These are phyloP conservation scores for Papilionanthe hybrid DNA, from an alignment of 116 monocot genomes.

Conservation along the genomic window DNA sequence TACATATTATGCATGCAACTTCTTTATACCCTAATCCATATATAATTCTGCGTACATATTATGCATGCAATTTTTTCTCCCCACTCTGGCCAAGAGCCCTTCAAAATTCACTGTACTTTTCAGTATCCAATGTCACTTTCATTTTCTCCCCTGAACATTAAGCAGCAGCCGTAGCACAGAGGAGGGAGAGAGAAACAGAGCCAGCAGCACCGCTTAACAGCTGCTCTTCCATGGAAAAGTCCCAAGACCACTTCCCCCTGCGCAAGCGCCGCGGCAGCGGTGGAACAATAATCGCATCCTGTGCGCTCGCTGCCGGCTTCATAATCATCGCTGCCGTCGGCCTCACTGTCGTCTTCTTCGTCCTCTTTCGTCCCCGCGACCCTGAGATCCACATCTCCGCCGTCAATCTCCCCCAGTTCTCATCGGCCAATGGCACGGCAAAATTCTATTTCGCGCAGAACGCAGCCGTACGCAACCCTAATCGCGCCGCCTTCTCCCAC, in stretches of 20 bases:
- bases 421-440: conserved; percentile 29
- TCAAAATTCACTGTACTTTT: too few relatives aligned
- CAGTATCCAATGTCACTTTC: background rate
- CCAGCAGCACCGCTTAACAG: background rate
- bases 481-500: conserved; percentile 66
- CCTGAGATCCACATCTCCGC: conserved; percentile 42
- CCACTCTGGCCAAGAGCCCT: too few relatives aligned
- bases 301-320: conserved; percentile 35
- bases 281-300: conserved; percentile 35
- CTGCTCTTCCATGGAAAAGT: background rate
- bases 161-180: too few relatives aligned
- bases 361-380: conserved; percentile 52
- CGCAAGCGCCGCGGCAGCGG: background rate
- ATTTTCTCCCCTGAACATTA: background rate
- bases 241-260: background rate
- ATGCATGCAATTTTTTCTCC: too few relatives aligned
- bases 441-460: conserved; percentile 56
- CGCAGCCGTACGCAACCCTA: conserved; percentile 63
- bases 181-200: background rate
- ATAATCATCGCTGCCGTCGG: conserved; percentile 25
- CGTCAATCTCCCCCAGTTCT: conserved; percentile 40
- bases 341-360: conserved; percentile 30
- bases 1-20: too few relatives aligned
- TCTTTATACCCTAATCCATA: too few relatives aligned
- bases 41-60: too few relatives aligned